Percentiles rank a stretch among this genome's conserved stretches.
Conservation (phyloP, 345 rosid species). For the Lagerstroemia speciosa region DNA sequence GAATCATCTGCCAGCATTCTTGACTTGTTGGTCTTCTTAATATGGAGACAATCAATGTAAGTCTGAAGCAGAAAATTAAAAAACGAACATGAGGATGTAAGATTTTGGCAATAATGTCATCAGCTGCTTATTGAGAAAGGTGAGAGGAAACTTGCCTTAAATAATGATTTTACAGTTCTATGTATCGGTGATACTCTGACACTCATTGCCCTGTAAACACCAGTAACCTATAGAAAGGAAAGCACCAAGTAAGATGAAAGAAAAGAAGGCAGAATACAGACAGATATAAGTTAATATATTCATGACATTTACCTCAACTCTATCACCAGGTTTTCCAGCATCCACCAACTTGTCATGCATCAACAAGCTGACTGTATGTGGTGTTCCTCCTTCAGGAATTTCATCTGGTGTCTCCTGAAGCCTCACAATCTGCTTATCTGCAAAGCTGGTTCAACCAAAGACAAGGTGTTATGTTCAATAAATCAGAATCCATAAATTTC, state of each 20-base stretch:
- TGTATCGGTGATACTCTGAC: conserved; percentile 78
- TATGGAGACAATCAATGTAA: conserved; percentile 87
- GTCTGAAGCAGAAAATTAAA: conserved; percentile 40
- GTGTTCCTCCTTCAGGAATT: conserved; percentile 97
- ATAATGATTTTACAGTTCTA: conserved; percentile 90
- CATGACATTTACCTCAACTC: conserved; percentile 64
- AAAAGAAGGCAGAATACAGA: background rate
- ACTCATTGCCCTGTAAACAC: conserved; percentile 93
- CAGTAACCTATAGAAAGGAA: conserved; percentile 53
- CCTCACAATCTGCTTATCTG: conserved; percentile 96
- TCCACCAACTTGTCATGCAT: conserved; percentile 96
- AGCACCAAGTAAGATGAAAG: conserved; percentile 5
- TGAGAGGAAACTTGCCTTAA: conserved; percentile 41
- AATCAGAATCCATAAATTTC: background rate
- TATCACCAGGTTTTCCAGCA: conserved; percentile 92
- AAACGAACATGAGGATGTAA: background rate
- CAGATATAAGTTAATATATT: background rate
- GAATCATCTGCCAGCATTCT: conserved; percentile 72
- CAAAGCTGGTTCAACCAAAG: conserved; percentile 46
- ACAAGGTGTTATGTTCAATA: conserved; percentile 2
- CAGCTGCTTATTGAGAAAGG: background rate
- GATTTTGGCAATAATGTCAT: background rate
- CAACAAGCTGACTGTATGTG: conserved; percentile 93
- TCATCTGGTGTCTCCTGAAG: conserved; percentile 99
- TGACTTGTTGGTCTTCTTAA: conserved; percentile 74